Evolutionary conservation across 345 rosid genomes (phyloP).

Genomic region (Pugionium cornutum): DNA sequence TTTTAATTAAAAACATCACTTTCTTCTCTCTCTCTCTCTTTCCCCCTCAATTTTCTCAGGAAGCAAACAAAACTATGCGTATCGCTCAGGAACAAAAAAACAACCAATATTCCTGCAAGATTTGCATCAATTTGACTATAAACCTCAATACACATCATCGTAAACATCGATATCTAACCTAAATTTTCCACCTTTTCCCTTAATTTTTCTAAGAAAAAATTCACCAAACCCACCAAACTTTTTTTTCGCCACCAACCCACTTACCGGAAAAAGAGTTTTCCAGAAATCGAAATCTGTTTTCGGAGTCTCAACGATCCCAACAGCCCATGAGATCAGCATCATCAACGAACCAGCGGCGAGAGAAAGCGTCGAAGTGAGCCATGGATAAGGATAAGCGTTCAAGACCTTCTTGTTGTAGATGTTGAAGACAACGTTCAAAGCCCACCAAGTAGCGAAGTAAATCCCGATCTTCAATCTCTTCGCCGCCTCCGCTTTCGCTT

Average conservation of each 20-base stretch:
- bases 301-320: conserved; percentile 84
- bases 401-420: conserved; percentile 96
- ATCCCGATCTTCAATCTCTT: conserved; percentile 72
- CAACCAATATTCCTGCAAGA: conserved; percentile 45
- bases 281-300: conserved; percentile 85
- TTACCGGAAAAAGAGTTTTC: conserved; percentile 93
- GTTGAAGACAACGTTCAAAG: conserved; percentile 90
- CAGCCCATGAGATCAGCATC: conserved; percentile 96
- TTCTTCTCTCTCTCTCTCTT: conserved; percentile 27
- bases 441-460: conserved; percentile 98
- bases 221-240: conserved; percentile 37
- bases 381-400: conserved; percentile 95
- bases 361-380: conserved; percentile 95
- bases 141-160: conserved; percentile 34
- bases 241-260: conserved; percentile 42
- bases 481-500: conserved; percentile 52
- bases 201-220: conserved; percentile 20
- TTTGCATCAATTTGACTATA: conserved; percentile 35
- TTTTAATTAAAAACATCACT: conserved; percentile 30
- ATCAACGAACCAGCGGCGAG: conserved; percentile 93
- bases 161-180: conserved; percentile 27
- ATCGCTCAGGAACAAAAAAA: conserved; percentile 35
- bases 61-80: conserved; percentile 54
- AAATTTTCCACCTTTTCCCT: conserved; percentile 18
- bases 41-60: conserved; percentile 38